These are phyloP conservation scores for Termitomyces sp. DNA, from an alignment of 768 basidiomycete species.

Conservation along the genomic window DNA sequence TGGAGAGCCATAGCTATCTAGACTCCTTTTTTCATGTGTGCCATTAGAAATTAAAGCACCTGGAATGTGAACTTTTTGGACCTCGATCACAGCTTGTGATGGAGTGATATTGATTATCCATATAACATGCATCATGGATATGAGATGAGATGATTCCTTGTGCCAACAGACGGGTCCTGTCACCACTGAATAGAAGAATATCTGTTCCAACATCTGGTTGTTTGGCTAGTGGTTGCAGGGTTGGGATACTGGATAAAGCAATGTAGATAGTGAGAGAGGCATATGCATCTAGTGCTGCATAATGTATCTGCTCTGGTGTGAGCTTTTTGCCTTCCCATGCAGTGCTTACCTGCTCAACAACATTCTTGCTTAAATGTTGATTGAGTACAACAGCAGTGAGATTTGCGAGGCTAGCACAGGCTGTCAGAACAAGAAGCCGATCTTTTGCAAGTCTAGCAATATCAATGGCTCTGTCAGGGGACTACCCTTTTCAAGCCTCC, in stretches of 20 bases:
- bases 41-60: slow-evolving; percentile 4
- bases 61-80: slow-evolving; percentile 2
- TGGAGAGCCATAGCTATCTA: not conserved
- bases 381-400: slow-evolving; percentile 27
- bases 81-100: not conserved
- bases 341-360: slow-evolving; percentile 17
- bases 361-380: slow-evolving; percentile 21
- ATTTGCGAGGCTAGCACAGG: slow-evolving; percentile 28
- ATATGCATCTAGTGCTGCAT: slow-evolving; percentile 23
- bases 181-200: slow-evolving; percentile 1
- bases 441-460: slow-evolving; percentile 30
- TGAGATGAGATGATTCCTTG: not conserved
- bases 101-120: slow-evolving; percentile 2
- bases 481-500: no score
- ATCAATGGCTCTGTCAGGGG: slow-evolving; percentile 27
- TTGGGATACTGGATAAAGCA: slow-evolving; percentile 9
- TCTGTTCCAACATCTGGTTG: not conserved
- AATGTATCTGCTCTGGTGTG: slow-evolving; percentile 15
- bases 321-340: slow-evolving; percentile 15
- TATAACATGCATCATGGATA: not conserved
- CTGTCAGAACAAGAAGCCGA: slow-evolving; percentile 15
- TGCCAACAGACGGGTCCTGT: not conserved
- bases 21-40: not conserved
- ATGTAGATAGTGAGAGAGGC: slow-evolving; percentile 17
- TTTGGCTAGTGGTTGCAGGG: not conserved